A percentile compares a stretch with the other conserved stretches of the same genome.
phyloP scores from a whole-genome alignment of 768 basidiomycete genomes.

The Pleurotus sapidus region DNA sequence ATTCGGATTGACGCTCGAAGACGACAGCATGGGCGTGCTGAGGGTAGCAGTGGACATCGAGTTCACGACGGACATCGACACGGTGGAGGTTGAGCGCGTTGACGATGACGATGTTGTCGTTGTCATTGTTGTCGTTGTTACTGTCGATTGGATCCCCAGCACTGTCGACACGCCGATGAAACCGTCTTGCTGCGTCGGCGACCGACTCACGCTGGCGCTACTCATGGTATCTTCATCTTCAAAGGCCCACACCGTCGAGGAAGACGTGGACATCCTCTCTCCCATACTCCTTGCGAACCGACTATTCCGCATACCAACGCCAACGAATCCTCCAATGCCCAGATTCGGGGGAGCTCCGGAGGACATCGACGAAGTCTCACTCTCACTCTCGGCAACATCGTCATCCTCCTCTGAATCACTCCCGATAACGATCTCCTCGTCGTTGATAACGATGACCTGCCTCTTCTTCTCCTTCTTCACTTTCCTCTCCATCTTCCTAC shows the following conservation, averaged over 20 bases:
- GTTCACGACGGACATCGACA: too few relatives aligned
- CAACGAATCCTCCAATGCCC: constrained; percentile 3
- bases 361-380: neutral
- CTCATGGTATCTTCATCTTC: neutral
- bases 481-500: neutral
- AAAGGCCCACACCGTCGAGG: neutral
- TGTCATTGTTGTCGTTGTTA: neutral
- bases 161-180: constrained; percentile 1
- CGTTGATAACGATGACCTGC: constrained; percentile 6
- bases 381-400: neutral
- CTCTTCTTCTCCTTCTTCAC: constrained; percentile 1
- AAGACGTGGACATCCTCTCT: constrained; percentile 2
- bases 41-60: neutral
- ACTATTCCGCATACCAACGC: constrained; percentile 3
- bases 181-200: neutral
- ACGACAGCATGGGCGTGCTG: neutral
- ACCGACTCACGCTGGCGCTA: neutral
- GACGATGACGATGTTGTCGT: neutral
- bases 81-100: neutral
- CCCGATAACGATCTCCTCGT: constrained; percentile 3
- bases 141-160: neutral
- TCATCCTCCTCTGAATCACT: neutral
- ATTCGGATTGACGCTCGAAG: neutral
- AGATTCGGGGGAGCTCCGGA: neutral
- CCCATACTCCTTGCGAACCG: constrained; percentile 4